Evolutionary conservation across 768 basidiomycete genomes (phyloP).

Genomic region (Leccinum arenicola): DNA sequence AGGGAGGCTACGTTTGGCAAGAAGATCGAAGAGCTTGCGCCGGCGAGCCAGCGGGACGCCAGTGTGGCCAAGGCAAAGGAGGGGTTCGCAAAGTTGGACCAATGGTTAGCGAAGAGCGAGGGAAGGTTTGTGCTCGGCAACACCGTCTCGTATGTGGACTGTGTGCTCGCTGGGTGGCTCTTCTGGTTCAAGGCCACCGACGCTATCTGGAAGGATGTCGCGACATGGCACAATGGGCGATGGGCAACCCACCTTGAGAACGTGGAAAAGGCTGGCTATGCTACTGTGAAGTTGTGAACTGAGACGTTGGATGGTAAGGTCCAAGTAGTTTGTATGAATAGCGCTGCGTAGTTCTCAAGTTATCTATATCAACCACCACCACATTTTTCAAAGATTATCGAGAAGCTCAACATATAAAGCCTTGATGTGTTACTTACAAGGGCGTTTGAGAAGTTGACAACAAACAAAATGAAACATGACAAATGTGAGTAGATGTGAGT

Average conservation of each 20-base stretch:
- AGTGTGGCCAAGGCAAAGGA: conserved; percentile 28
- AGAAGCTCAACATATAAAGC: neutral
- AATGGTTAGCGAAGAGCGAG: conserved; percentile 28
- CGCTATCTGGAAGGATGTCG: conserved; percentile 34
- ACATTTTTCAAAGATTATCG: neutral
- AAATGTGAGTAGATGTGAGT: too few species aligned
- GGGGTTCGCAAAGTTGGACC: conserved; percentile 24
- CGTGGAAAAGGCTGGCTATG: conserved; percentile 32
- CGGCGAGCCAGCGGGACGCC: conserved; percentile 26
- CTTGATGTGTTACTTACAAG: too few species aligned
- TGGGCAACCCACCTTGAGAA: conserved; percentile 36
- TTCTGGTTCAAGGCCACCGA: conserved; percentile 33
- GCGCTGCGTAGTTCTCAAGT: too few species aligned
- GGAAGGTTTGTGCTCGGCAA: conserved; percentile 37
- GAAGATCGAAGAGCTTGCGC: conserved; percentile 36
- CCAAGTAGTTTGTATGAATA: too few species aligned
- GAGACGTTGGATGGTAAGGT: neutral
- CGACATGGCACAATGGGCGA: conserved; percentile 37
- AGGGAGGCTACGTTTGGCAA: conserved; percentile 32
- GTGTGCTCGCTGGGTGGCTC: conserved; percentile 32
- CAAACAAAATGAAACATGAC: too few species aligned
- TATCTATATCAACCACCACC: too few species aligned
- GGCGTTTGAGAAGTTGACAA: too few species aligned
- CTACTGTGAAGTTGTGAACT: conserved; percentile 10
- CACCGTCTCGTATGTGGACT: conserved; percentile 35